Evolutionary conservation across 345 rosid genomes (phyloP).

Genomic region (Euphorbia peplus): DNA sequence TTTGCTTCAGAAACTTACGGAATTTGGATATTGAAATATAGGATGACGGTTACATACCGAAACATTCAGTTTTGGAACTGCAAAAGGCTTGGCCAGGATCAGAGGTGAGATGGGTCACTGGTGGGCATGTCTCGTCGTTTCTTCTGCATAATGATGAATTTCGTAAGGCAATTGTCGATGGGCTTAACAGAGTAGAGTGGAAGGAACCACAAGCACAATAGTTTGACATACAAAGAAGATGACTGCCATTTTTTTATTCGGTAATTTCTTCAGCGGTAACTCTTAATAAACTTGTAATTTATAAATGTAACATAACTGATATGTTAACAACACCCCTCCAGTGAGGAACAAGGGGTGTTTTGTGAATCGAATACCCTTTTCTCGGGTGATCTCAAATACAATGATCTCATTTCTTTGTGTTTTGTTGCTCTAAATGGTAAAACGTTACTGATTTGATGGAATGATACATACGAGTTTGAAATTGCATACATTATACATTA

Average conservation of each 20-base stretch:
- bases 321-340: constrained; percentile 10
- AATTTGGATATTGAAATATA: constrained; percentile 21
- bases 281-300: constrained; percentile 17
- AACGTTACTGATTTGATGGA: neutral
- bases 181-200: constrained; percentile 74
- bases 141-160: constrained; percentile 76
- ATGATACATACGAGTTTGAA: neutral
- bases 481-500: too few species aligned
- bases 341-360: neutral
- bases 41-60: constrained; percentile 99
- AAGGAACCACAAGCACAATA: constrained; percentile 61
- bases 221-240: neutral
- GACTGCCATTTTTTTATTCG: neutral
- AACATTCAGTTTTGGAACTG: constrained; percentile 89
- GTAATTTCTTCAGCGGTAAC: constrained; percentile 11
- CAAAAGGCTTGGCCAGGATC: constrained; percentile 99
- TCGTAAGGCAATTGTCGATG: constrained; percentile 81
- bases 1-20: neutral
- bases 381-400: neutral
- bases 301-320: constrained; percentile 15
- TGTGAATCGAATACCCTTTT: constrained; percentile 18
- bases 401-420: neutral
- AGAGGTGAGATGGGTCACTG: constrained; percentile 98
- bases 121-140: constrained; percentile 93
- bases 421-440: neutral